A percentile compares a stretch with the other conserved stretches of the same genome.
Conservation (phyloP, 352 stramenopile species). For the Globisporangium middletonii region DNA sequence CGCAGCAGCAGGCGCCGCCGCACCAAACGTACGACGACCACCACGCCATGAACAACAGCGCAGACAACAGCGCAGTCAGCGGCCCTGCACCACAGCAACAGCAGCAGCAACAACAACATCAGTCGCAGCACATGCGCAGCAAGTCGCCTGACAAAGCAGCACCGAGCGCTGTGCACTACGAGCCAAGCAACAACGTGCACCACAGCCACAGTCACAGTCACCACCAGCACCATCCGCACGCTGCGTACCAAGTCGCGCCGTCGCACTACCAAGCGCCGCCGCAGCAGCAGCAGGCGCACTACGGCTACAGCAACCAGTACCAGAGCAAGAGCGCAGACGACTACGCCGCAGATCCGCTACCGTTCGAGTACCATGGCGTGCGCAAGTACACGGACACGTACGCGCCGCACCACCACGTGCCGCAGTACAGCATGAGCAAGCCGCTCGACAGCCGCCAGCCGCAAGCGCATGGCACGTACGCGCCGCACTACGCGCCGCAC, state of each 20-base stretch:
- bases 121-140: not conserved
- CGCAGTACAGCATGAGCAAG: conserved; percentile 10
- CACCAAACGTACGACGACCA: conserved; percentile 26
- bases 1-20: conserved; percentile 2
- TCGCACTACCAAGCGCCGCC: conserved; percentile 15
- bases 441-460: not conserved
- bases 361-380: conserved; percentile 70
- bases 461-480: conserved; percentile 14
- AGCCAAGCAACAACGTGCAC: conserved; percentile 9
- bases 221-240: conserved; percentile 11
- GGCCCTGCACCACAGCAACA: not conserved
- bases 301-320: conserved; percentile 9
- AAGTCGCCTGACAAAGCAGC: conserved; percentile 6
- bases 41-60: not conserved
- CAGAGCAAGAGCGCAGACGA: conserved; percentile 31
- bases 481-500: conserved; percentile 11
- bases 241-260: conserved; percentile 18
- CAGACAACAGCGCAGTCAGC: not conserved
- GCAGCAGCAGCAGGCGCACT: conserved; percentile 17
- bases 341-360: conserved; percentile 71
- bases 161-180: conserved; percentile 6
- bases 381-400: conserved; percentile 44
- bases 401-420: not conserved
- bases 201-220: not conserved
- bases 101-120: not conserved